Percentiles rank a stretch among this genome's conserved stretches.
Conservation (phyloP, 129 eudicot genomes). For the Apium graveolens region DNA sequence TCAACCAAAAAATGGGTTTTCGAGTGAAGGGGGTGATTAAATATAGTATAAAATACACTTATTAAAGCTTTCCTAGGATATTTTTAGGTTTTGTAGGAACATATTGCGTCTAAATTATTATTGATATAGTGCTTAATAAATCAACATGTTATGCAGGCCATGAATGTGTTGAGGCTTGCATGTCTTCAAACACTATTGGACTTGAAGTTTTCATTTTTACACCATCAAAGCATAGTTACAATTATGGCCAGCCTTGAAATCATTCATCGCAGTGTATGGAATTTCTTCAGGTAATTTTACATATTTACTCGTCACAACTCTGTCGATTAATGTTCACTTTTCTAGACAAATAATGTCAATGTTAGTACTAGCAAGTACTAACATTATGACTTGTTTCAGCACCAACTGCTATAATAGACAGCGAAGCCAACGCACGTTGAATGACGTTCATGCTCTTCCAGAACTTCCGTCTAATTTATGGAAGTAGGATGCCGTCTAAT, state of each 20-base stretch:
- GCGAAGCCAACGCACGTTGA: background rate
- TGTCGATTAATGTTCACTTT: background rate
- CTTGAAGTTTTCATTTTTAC: constrained; percentile 9
- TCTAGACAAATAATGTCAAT: too few relatives aligned
- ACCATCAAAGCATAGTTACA: background rate
- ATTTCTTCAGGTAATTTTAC: constrained; percentile 13
- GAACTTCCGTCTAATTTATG: background rate
- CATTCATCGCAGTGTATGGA: constrained; percentile 14
- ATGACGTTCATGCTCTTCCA: background rate
- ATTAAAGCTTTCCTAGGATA: too few relatives aligned
- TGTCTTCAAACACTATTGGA: constrained; percentile 7
- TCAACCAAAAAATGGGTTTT: too few relatives aligned
- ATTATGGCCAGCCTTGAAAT: constrained; percentile 20
- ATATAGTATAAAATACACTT: too few relatives aligned
- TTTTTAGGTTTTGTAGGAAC: too few relatives aligned
- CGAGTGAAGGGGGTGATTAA: too few relatives aligned
- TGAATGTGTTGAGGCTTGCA: constrained; percentile 5
- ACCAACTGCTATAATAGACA: background rate
- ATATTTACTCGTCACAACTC: too few relatives aligned
- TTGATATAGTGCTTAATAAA: too few relatives aligned
- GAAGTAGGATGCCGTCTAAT: background rate
- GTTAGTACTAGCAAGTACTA: too few relatives aligned
- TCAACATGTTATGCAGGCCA: background rate
- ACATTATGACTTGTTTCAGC: background rate
- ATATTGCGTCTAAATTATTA: too few relatives aligned